A percentile compares a stretch with the other conserved stretches of the same genome.
Conservation (phyloP, 306 rosid genomes). For the Styphnolobium japonicum region DNA sequence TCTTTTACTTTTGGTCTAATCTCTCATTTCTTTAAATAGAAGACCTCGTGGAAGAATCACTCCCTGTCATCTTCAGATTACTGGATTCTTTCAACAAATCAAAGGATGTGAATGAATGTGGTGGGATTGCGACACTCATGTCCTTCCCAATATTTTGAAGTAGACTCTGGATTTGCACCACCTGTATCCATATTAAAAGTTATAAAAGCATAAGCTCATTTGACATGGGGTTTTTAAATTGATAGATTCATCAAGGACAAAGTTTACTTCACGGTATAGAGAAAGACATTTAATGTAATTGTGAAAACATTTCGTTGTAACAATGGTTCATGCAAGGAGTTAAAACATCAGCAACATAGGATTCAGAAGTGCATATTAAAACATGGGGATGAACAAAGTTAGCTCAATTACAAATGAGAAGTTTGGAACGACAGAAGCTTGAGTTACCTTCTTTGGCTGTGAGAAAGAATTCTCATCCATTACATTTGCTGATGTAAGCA, state of each 20-base stretch:
- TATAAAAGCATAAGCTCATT: conserved; percentile 11
- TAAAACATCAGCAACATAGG: not conserved
- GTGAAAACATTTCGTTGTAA: not conserved
- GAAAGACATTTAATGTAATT: not conserved
- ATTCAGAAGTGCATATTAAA: not conserved
- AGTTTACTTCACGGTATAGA: not conserved
- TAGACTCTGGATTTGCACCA: conserved; percentile 40
- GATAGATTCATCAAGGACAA: not conserved
- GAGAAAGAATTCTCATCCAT: conserved; percentile 87
- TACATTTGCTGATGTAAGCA: conserved; percentile 66
- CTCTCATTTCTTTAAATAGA: conserved; percentile 32
- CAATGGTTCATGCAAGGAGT: not conserved
- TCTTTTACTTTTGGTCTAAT: not conserved
- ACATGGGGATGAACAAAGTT: not conserved
- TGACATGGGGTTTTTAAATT: not conserved
- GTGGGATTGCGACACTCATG: conserved; percentile 38
- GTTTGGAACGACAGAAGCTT: not conserved
- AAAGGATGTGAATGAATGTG: conserved; percentile 68
- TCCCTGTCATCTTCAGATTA: conserved; percentile 39
- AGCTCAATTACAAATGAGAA: not conserved
- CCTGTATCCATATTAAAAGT: conserved; percentile 42
- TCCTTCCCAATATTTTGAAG: conserved; percentile 53
- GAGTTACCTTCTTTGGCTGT: conserved; percentile 67
- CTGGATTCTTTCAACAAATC: conserved; percentile 61
- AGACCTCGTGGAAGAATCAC: conserved; percentile 39